phyloP scores from a whole-genome alignment of 2,329 filamentous ascomycete species.

The Metarhizium album region DNA sequence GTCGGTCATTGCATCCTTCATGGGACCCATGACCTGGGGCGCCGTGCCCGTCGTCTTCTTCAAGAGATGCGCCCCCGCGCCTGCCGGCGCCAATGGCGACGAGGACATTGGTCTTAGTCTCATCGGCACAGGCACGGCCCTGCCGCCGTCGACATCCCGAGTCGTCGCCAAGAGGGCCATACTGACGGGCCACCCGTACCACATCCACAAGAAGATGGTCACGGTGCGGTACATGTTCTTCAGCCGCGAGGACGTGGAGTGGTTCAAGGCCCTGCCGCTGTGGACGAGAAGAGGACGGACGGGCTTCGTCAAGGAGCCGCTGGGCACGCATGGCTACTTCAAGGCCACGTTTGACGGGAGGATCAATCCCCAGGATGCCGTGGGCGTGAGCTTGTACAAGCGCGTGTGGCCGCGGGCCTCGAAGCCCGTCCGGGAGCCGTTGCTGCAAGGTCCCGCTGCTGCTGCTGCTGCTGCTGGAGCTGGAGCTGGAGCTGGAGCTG shows the following conservation, averaged over 20 bases:
- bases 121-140: slow-evolving; percentile 76
- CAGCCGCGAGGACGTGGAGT: slow-evolving; percentile 85
- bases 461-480: too few relatives aligned
- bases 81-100: slow-evolving; percentile 30
- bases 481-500: slow-evolving; percentile 7
- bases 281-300: slow-evolving; percentile 86
- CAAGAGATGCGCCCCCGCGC: slow-evolving; percentile 42
- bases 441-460: slow-evolving; percentile 26
- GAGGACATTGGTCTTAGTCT: slow-evolving; percentile 52
- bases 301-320: slow-evolving; percentile 85
- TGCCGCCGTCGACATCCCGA: slow-evolving; percentile 64
- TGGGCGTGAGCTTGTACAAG: slow-evolving; percentile 86
- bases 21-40: slow-evolving; percentile 87
- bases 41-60: slow-evolving; percentile 85
- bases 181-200: slow-evolving; percentile 90
- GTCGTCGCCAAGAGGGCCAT: slow-evolving; percentile 91
- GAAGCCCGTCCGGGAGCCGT: slow-evolving; percentile 29
- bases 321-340: slow-evolving; percentile 99
- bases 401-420: slow-evolving; percentile 70
- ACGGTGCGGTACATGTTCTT: slow-evolving; percentile 99
- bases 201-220: slow-evolving; percentile 96
- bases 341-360: slow-evolving; percentile 95
- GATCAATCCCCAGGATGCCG: slow-evolving; percentile 90
- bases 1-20: slow-evolving; percentile 79
- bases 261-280: slow-evolving; percentile 93